Conservation (phyloP, 1,139 yeast genomes). For the Suhomyces terraborum region DNA sequence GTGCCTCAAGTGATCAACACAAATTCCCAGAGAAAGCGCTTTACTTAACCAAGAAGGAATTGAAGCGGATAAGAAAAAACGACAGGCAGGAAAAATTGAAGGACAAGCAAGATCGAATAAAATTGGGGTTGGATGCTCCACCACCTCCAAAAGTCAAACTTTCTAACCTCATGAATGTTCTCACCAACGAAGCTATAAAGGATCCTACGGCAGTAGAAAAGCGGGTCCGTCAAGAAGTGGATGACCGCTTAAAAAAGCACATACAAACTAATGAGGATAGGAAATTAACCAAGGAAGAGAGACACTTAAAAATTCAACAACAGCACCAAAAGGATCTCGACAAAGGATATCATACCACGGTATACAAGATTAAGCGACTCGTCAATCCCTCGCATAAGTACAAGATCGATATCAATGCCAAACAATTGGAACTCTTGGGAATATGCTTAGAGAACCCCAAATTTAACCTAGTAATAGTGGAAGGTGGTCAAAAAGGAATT, state of each 20-base stretch:
- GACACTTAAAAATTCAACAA: constrained; percentile 48
- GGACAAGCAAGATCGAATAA: constrained; percentile 75
- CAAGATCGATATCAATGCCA: constrained; percentile 79
- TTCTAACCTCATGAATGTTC: constrained; percentile 79
- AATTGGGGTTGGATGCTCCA: constrained; percentile 80
- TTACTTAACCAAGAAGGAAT: constrained; percentile 74
- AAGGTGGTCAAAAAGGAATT: constrained; percentile 67
- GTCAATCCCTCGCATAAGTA: constrained; percentile 67
- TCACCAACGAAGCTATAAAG: constrained; percentile 81
- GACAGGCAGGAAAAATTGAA: constrained; percentile 64
- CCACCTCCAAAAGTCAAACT: constrained; percentile 89
- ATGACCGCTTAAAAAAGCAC: constrained; percentile 63
- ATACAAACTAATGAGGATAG: constrained; percentile 61
- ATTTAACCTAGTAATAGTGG: constrained; percentile 65
- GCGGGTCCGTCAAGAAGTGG: constrained; percentile 68
- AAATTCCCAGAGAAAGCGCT: constrained; percentile 46
- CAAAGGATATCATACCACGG: constrained; percentile 58
- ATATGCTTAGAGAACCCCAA: constrained; percentile 45
- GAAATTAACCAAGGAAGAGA: constrained; percentile 60
- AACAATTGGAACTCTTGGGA: constrained; percentile 68
- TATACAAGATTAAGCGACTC: constrained; percentile 57
- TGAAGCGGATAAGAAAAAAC: constrained; percentile 71
- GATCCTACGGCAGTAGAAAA: constrained; percentile 90
- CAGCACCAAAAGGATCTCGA: constrained; percentile 47
- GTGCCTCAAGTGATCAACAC: constrained; percentile 57